Base-by-base conservation (phyloP, 2,329 filamentous ascomycete species). In the Westerdykella aurantiaca region DNA sequence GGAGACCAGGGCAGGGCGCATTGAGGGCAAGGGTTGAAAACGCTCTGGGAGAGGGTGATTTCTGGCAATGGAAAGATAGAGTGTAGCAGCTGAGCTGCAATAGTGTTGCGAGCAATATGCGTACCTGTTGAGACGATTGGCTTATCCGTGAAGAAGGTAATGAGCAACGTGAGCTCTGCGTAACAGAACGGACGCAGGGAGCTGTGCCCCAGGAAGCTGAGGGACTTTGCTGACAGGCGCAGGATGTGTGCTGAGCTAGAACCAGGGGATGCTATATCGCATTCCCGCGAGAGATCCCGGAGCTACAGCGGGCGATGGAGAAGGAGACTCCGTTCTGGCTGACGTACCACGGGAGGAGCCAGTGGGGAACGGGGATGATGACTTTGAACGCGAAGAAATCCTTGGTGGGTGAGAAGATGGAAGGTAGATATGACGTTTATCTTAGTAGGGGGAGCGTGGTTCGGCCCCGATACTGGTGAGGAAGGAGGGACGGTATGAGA, bases 91-190 rank as follows among this genome's bases (percentile, higher is more conserved):
- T 52, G 51, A 55, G 47, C 46, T 46, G 53, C 45, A 51, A 57
- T 47, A 52, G 54, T 47, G 44, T 43, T 38, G 46, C 49, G 50
- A 46, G 53, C 51, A 57, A 56, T 60, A 61, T 53, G 57, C 60
- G 52, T 54, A 65, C 61, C 57, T 61, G 42, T 47, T 56, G 55
- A 53, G 45, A 49, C 39, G 52, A 52, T 51, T 52, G 53, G 51
- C 45, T 52, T 51, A 52, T 48, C 50, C 44, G 47, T 53, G 50
- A 50, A 45, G 48, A 42, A 51, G 46, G 50, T 42, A 52, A 51
- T 47, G 56, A 57, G 49, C 49, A 58, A 57, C 51, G 56, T 50
- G 50, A 52, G 44, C 43, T 38, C 31, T 43, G 47, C 49, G 46
- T 53, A 58, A 55, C 57, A 46, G 56, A 52, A 51, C 49, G 50